Base-by-base conservation (phyloP, 129 eudicot genomes). In the Apium graveolens region DNA sequence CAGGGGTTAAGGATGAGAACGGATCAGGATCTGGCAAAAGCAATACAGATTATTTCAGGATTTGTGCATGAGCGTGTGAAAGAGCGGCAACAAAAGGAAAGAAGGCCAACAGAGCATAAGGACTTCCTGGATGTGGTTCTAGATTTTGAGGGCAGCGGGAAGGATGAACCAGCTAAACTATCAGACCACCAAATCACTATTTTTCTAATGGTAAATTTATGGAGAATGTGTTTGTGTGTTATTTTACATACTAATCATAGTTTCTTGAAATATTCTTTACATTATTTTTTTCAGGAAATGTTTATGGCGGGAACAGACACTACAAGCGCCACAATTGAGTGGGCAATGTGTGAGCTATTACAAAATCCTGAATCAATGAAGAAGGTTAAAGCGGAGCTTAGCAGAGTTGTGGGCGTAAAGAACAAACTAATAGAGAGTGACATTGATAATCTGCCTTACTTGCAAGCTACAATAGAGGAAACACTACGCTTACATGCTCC, bases 261-360 rank as follows among this genome's bases (percentile, higher is more conserved):
- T 24, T n/a, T n/a, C n/a, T n/a, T n/a, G n/a, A n/a, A n/a, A n/a
- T n/a, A n/a, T n/a, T n/a, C n/a, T n/a, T n/a, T n/a, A n/a, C n/a
- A n/a, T n/a, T n/a, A n/a, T n/a, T n/a, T n/a, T n/a, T n/a, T 69
- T 34, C 74, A 69, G 43, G 74, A 69, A 69, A 31, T 35, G 43
- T 69, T 69, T 7, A 31, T 34, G 44, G 74, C 27, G 0, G 74
- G 74, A 31, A 31, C 74, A 69, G 74, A 69, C 1, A 69, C 74
- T 1, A 17, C 43, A 16, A 34, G 74, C 14, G 13, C 74, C 44
- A 69, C 74, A 69, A 69, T 2, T 35, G 74, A 69, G 43, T 69
- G 74, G 74, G 74, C 44, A 1, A 69, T 69, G 74, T 35, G 44
- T 3, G 74, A 69, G 74, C 42, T 69, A 10, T 35, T 69, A 5